Evolutionary conservation across 2,329 filamentous ascomycete species (phyloP).

Genomic region (Falciphora oryzae): DNA sequence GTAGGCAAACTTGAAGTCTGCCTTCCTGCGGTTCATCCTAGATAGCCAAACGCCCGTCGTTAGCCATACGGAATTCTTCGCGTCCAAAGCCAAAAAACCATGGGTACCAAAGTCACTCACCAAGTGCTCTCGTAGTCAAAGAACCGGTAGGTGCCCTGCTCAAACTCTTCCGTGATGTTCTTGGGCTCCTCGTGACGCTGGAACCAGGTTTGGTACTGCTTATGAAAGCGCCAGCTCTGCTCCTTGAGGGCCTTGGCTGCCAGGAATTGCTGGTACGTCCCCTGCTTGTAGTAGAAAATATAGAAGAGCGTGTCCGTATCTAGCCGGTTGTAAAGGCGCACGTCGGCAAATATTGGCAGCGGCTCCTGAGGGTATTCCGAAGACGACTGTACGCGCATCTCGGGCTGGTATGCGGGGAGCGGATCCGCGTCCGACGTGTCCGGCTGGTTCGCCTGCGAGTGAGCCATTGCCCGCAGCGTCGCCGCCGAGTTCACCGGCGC

Average conservation of each 20-base stretch:
- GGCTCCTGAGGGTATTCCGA: slow-evolving; percentile 88
- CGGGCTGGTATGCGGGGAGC: slow-evolving; percentile 77
- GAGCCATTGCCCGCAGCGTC: slow-evolving; percentile 67
- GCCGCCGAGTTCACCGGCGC: slow-evolving; percentile 56
- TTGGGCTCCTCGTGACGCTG: slow-evolving; percentile 98
- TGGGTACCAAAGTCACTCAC: slow-evolving; percentile 48
- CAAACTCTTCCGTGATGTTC: slow-evolving; percentile 96
- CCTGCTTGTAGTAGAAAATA: slow-evolving; percentile 98
- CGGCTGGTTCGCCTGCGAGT: slow-evolving; percentile 68
- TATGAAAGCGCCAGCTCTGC: slow-evolving; percentile 98
- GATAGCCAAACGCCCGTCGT: slow-evolving; percentile 5
- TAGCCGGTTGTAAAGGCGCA: slow-evolving; percentile 77
- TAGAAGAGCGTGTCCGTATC: slow-evolving; percentile 97
- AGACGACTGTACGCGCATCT: slow-evolving; percentile 62
- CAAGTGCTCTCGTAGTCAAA: slow-evolving; percentile 99
- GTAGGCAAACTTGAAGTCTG: slow-evolving; percentile 97
- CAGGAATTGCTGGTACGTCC: slow-evolving; percentile 90
- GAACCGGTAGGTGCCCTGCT: slow-evolving; percentile 98
- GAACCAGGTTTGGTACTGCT: slow-evolving; percentile 99
- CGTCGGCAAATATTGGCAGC: slow-evolving; percentile 87
- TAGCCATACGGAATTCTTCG: neutral
- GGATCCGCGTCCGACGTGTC: slow-evolving; percentile 75
- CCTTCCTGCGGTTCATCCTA: slow-evolving; percentile 98
- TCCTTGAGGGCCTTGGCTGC: slow-evolving; percentile 96
- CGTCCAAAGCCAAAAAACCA: neutral